A percentile compares a stretch with the other conserved stretches of the same genome.
These are phyloP conservation scores for Vicia faba DNA, from an alignment of 306 rosid species.

Conservation along the genomic window DNA sequence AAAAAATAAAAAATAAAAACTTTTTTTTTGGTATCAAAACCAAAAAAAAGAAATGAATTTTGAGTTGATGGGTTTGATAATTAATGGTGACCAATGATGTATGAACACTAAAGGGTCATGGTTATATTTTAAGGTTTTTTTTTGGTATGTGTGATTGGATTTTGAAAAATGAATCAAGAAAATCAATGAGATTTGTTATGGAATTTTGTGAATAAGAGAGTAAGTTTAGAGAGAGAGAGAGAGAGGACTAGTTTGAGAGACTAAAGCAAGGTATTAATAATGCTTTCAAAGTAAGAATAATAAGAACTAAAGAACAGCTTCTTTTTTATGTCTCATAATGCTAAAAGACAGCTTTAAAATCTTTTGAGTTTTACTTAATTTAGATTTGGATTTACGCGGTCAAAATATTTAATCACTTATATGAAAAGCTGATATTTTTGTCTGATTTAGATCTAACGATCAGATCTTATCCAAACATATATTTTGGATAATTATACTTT, in stretches of 20 bases:
- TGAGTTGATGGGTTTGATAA: constrained; percentile 15
- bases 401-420: neutral
- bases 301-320: neutral
- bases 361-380: neutral
- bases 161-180: constrained; percentile 26
- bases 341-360: neutral
- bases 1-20: neutral
- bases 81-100: constrained; percentile 10
- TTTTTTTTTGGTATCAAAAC: neutral
- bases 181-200: neutral
- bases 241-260: constrained; percentile 27
- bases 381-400: neutral
- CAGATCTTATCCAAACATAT: no score
- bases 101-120: constrained; percentile 16
- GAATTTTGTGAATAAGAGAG: constrained; percentile 19
- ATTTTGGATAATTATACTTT: neutral
- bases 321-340: neutral
- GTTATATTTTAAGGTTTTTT: neutral
- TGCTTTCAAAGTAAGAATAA: neutral
- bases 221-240: constrained; percentile 1
- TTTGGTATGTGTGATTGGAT: constrained; percentile 28
- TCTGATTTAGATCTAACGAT: neutral
- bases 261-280: constrained; percentile 48
- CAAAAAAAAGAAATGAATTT: constrained; percentile 20
- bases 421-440: no score